Conservation (phyloP, 495 filamentous ascomycete species). For the Thozetella sp. region DNA sequence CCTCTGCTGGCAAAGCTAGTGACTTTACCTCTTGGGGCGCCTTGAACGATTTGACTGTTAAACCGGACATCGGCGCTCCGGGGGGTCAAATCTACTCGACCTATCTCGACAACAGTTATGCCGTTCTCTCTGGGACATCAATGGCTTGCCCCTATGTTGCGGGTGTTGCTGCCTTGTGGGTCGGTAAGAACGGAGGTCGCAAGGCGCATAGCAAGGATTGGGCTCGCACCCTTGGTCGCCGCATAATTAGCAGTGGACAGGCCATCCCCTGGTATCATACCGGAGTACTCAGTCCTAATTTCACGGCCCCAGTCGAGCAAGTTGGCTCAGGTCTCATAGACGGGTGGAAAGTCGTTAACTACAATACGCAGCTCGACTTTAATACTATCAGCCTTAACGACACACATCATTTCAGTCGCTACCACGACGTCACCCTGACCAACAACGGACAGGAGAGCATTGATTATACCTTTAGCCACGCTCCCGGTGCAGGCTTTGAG, state of each 20-base stretch:
- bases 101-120: constrained; percentile 34
- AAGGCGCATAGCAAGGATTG: constrained; percentile 29
- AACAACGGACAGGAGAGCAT: constrained; percentile 35
- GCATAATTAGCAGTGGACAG: constrained; percentile 36
- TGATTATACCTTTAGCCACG: constrained; percentile 31
- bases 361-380: constrained; percentile 33
- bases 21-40: constrained; percentile 49
- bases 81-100: constrained; percentile 52
- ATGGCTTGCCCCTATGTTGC: constrained; percentile 56
- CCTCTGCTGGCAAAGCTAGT: constrained; percentile 24
- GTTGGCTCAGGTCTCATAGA: constrained; percentile 49
- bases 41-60: constrained; percentile 40
- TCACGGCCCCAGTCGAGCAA: constrained; percentile 41
- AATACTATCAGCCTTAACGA: constrained; percentile 45
- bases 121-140: constrained; percentile 45
- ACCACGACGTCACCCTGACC: constrained; percentile 35
- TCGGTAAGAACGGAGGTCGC: constrained; percentile 34
- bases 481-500: constrained; percentile 17
- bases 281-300: constrained; percentile 22
- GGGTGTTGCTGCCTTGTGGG: constrained; percentile 44
- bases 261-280: constrained; percentile 37
- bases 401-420: constrained; percentile 35
- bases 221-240: constrained; percentile 32
- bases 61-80: constrained; percentile 46
- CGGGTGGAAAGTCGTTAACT: constrained; percentile 40